Conservation (phyloP, 1,139 yeast genomes). For the Nakaseomyces delphensis region DNA sequence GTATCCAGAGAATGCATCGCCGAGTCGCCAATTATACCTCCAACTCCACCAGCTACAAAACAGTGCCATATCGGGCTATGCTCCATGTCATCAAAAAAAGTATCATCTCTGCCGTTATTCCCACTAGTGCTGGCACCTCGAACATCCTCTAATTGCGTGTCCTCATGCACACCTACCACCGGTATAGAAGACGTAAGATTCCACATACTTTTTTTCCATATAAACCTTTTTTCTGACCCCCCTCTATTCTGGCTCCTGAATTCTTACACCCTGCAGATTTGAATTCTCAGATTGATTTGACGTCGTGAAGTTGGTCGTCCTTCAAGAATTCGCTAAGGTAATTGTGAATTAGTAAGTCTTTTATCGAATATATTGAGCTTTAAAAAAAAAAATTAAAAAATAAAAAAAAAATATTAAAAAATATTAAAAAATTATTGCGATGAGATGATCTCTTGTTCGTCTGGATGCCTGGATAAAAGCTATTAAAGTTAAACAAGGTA, state of each 20-base stretch:
- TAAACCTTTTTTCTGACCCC: too few relatives aligned
- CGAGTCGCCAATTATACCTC: constrained; percentile 90
- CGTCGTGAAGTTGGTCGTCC: too few relatives aligned
- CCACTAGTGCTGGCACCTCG: constrained; percentile 2
- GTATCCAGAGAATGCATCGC: constrained; percentile 94
- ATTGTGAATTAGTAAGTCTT: too few relatives aligned
- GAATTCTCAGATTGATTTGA: too few relatives aligned
- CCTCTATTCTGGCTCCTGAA: too few relatives aligned
- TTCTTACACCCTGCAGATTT: too few relatives aligned
- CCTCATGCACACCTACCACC: constrained; percentile 22
- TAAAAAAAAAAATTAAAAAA: too few relatives aligned
- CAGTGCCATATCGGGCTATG: constrained; percentile 48
- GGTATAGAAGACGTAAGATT: constrained; percentile 27
- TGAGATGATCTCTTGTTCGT: not conserved
- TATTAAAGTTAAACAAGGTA: too few relatives aligned
- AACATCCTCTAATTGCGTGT: constrained; percentile 9
- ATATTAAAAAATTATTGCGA: not conserved
- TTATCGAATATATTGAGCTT: too few relatives aligned
- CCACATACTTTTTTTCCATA: constrained; percentile 18
- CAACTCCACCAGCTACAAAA: constrained; percentile 84
- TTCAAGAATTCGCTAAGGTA: too few relatives aligned
- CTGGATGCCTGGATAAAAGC: too few relatives aligned
- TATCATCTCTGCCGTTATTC: constrained; percentile 6
- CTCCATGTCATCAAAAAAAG: constrained; percentile 12
- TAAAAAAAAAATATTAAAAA: not conserved